Evolutionary conservation across 208 protist genomes (phyloP).

Genomic region (Leishmania turanica): DNA sequence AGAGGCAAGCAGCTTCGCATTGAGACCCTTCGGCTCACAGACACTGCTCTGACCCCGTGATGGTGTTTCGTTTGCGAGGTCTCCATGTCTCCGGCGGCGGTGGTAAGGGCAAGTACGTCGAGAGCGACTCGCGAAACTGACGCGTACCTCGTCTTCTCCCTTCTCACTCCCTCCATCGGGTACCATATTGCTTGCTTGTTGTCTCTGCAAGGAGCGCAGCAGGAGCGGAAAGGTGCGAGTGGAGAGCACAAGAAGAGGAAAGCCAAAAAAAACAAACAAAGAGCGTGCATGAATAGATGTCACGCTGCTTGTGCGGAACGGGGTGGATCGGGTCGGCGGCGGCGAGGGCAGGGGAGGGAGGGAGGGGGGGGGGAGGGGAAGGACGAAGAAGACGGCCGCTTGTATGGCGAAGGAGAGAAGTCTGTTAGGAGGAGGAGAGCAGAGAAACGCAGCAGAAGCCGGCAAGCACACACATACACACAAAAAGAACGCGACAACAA

Average conservation of each 20-base stretch:
- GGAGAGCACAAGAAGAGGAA: background rate
- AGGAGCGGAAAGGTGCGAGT: background rate
- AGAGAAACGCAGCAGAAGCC: slow-evolving; percentile 12
- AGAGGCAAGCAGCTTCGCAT: background rate
- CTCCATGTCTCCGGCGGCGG: background rate
- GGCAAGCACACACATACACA: background rate
- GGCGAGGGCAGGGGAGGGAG: background rate
- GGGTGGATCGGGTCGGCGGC: background rate
- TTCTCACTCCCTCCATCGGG: background rate
- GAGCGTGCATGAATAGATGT: background rate
- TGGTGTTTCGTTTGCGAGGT: background rate
- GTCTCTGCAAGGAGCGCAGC: background rate
- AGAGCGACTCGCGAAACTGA: background rate
- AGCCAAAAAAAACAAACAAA: background rate
- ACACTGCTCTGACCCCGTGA: background rate
- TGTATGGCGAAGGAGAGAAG: background rate
- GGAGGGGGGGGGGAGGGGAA: background rate
- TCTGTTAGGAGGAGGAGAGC: background rate
- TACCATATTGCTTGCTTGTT: background rate
- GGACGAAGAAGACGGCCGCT: background rate
- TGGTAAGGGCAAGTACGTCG: background rate
- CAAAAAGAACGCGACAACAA: slow-evolving; percentile 6
- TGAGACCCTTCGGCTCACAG: background rate
- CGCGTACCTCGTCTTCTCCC: background rate
- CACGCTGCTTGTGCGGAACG: background rate